Evolutionary conservation across 1,139 yeast species (phyloP), one percentile per base, ranked within the genome.

Genomic region (Kodamaea arcana): DNA sequence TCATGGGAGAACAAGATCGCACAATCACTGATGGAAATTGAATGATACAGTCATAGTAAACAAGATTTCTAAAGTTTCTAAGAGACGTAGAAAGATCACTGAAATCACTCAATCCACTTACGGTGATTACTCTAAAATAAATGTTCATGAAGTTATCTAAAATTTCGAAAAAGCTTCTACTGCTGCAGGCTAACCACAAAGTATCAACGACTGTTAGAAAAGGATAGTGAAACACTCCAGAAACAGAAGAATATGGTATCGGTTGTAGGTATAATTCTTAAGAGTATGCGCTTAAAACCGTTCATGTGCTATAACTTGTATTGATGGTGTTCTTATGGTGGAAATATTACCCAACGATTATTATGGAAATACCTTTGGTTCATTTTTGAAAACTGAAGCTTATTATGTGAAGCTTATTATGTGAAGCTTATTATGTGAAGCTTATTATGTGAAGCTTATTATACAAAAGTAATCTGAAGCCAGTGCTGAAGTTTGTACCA

Each of bases 141-240:
- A 59, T 28, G 42, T 64, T 11, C 44, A 44, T 4, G 57, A 59
- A 16, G 56, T 68, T 5, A 37, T 68, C 22, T 54, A 59, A 36
- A 66, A 60, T 32, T 69, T 64, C 46, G 70, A 66, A 20, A 62
- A 60, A 30, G 70, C 71, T 1, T 46, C 66, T 6, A 51, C 68
- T 2, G 59, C 71, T n/a, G 69, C 74, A 6, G 74, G 74, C 3
- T 68, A 74, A 74, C 50, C 67, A 31, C 66, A 62, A 38, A 63
- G 70, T 41, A 51, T 68, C 17, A 57, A 65, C 35, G 72, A 66
- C 50, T 0, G 23, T 53, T 4, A 52, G 68, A 39, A 62, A 63
- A 21, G 69, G 67, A 3, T 58, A 47, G 42, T 68, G 67, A 2
- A 47, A 45, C 27, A 46, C 54, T 34, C 59, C 59, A 3, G 58